Evolutionary conservation across 805 yeast genomes (phyloP).

Genomic region (Kazachstania taianensis): DNA sequence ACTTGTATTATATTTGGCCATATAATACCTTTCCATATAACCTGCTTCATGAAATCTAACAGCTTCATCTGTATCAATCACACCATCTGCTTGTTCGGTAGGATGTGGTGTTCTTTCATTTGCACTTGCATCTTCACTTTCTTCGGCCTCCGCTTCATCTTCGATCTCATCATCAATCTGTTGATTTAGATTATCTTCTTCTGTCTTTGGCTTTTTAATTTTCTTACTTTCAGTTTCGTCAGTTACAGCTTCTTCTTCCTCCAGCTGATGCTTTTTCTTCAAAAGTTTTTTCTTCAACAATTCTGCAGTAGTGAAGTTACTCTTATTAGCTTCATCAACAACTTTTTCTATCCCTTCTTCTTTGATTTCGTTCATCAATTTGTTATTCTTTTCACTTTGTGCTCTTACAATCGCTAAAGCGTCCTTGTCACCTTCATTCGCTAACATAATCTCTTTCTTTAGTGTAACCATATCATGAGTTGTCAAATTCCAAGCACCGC

Average conservation of each 20-base stretch:
- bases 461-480: conserved; percentile 64
- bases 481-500: conserved; percentile 52
- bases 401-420: conserved; percentile 55
- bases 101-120: conserved; percentile 3
- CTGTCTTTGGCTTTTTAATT: conserved; percentile 13
- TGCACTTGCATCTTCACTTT: conserved; percentile 5
- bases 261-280: conserved; percentile 20
- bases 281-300: conserved; percentile 31
- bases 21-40: conserved; percentile 71
- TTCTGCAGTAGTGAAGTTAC: conserved; percentile 38
- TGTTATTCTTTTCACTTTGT: conserved; percentile 27
- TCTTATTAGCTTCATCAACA: conserved; percentile 30
- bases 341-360: conserved; percentile 24
- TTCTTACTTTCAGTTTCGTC: conserved; percentile 6
- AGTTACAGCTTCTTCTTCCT: conserved; percentile 18
- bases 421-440: conserved; percentile 58
- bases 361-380: conserved; percentile 19
- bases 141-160: conserved; percentile 15
- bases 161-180: conserved; percentile 20
- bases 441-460: conserved; percentile 51
- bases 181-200: conserved; percentile 14
- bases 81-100: conserved; percentile 24
- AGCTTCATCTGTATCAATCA: conserved; percentile 37
- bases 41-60: conserved; percentile 83
- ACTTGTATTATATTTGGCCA: conserved; percentile 54